A percentile compares a stretch with the other conserved stretches of the same genome.
These are phyloP conservation scores for Bathelium albidoporum DNA, from an alignment of 495 filamentous ascomycete genomes.

Conservation along the genomic window DNA sequence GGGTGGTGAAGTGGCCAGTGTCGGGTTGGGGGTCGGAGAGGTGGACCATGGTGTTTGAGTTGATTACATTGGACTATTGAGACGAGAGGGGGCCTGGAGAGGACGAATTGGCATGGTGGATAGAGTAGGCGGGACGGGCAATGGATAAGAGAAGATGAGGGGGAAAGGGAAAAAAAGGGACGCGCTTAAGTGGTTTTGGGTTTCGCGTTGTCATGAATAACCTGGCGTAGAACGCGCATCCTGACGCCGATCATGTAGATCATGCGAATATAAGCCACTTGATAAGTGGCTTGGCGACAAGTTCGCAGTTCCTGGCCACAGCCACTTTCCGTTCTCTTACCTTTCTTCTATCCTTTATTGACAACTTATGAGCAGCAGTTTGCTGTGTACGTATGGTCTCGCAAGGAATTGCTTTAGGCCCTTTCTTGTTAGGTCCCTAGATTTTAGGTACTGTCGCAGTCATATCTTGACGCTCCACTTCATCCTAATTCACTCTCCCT, in stretches of 20 bases:
- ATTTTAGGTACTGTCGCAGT: too few species aligned
- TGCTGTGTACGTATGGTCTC: too few species aligned
- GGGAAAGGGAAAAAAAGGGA: background rate
- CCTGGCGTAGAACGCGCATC: background rate
- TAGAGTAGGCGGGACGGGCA: background rate
- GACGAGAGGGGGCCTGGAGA: background rate
- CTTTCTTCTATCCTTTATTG: too few species aligned
- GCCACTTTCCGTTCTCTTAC: too few species aligned
- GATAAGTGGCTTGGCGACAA: too few species aligned
- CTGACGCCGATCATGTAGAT: background rate
- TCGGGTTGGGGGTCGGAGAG: constrained; percentile 6
- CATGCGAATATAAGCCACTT: background rate
- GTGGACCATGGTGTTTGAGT: constrained; percentile 8
- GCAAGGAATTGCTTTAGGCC: too few species aligned
- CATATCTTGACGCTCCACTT: too few species aligned
- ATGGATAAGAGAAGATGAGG: background rate
- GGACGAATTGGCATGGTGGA: background rate
- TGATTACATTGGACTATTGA: background rate
- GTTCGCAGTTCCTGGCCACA: too few species aligned
- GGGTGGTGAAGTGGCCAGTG: constrained; percentile 16
- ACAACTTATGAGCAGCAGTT: too few species aligned
- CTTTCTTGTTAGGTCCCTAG: too few species aligned
- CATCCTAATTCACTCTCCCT: too few species aligned
- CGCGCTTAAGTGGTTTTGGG: background rate
- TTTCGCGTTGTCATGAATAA: background rate